Evolutionary conservation across 2,329 filamentous ascomycete genomes (phyloP), one percentile per base, ranked within the genome.

Genomic region (Xylaria sp.): DNA sequence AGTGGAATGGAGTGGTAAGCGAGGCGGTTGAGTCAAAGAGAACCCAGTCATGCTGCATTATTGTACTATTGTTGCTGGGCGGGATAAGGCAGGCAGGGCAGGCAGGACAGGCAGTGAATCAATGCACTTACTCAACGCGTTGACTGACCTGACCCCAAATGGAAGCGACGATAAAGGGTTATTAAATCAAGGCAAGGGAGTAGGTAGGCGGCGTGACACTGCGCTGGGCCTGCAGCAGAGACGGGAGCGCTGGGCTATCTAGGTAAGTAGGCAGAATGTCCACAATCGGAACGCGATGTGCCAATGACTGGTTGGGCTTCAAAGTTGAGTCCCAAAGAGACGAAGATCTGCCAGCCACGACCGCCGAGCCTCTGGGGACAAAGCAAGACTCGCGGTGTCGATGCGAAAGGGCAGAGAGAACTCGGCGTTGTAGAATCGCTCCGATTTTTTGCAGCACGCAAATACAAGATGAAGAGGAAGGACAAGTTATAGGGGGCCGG

Each of bases 231-330:
- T 34, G 29, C 29, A 34, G 29, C 29, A 34, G 9, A 34, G 29
- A 7, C n/a, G n/a, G n/a, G n/a, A n/a, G n/a, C n/a, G n/a, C n/a
- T n/a, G n/a, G n/a, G n/a, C n/a, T n/a, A n/a, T 21, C 20, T 47
- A 50, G 42, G 17, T 41, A 53, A 20, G n/a, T n/a, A n/a, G 16
- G 16, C 13, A 22, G 16, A 26, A 44, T 38, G 48, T 16, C 37
- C 42, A 19, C 42, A 44, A 60, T 59, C 39, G 45, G 39, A 47
- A 52, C 39, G n/a, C 4, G n/a, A 20, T 47, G 22, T 49, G 52
- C 52, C 47, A 44, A 56, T 52, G 44, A 58, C 52, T 56, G 44
- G 57, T 58, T 57, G 55, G 57, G 55, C 57, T 54, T 52, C 57
- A 57, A 59, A 34, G 38, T 34, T 48, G 46, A 50, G 42, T 34